Evolutionary conservation across 805 yeast genomes (phyloP), one percentile per base, ranked within the genome.

Genomic region (Teunomyces stri): DNA sequence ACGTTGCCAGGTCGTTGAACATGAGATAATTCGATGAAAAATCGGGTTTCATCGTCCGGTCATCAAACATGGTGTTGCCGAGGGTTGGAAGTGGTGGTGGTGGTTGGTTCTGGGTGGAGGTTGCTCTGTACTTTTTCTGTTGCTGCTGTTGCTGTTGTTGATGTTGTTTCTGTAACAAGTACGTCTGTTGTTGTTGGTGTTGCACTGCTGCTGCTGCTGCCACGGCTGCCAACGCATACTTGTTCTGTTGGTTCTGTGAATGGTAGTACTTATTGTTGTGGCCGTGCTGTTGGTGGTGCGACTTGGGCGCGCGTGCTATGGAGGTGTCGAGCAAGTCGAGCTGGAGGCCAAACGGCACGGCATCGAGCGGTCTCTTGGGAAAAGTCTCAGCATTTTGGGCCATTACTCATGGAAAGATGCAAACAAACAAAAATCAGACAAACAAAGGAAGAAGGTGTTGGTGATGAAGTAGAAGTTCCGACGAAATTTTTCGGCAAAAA

Each of bases 131-230:
- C 29, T 28, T 9, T 12, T 37, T 46, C 39, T 41, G 45, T 20
- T 30, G 47, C 9, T 15, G 11, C 25, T 33, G 40, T 10, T 43
- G 42, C 25, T 42, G 55, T 20, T 37, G 29, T 22, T 49, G 49
- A 4, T 47, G 47, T 42, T 53, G 60, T 30, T 55, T 57, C 40
- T 56, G 64, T 15, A 46, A 52, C 27, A 52, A 45, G 45, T 52
- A 52, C 30, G 49, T 49, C 36, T 57, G 61, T 22, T 53, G 57
- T 29, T 54, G 61, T 42, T 58, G 68, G 36, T 63, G 66, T 37
- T 59, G 65, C 16, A 59, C 65, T 12, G 65, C 66, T 12, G 69
- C 69, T n/a, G 69, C 62, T 2, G 64, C 67, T 3, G 66, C 65
- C 4, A 60, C 62, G 5, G 69, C 61, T 13, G 67, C 62, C 42